phyloP scores from a whole-genome alignment of 1,284 basidiomycete genomes.

The Leccinum olivaceoglutinosum region DNA sequence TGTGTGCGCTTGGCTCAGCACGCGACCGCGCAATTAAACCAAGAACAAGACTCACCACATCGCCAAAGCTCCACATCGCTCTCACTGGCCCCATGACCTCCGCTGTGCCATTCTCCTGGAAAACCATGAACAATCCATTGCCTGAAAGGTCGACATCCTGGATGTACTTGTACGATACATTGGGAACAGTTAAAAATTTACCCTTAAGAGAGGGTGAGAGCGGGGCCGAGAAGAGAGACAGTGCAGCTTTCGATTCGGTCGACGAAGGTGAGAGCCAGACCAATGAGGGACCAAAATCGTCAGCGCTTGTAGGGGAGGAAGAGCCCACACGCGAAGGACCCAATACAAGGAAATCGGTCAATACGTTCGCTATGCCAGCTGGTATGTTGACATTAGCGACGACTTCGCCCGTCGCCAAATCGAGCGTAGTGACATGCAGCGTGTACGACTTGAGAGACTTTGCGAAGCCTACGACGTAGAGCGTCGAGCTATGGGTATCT shows the following conservation, averaged over 20 bases:
- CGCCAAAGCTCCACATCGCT: conserved; percentile 52
- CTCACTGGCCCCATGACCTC: conserved; percentile 48
- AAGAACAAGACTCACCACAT: conserved; percentile 40
- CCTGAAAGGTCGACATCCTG: conserved; percentile 50
- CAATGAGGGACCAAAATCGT: conserved; percentile 34
- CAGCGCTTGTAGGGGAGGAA: conserved; percentile 13
- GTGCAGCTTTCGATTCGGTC: conserved; percentile 7
- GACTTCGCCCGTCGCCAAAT: conserved; percentile 50
- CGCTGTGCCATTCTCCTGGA: conserved; percentile 49
- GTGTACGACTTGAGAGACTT: conserved; percentile 61
- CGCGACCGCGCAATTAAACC: background rate
- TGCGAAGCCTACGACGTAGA: conserved; percentile 68
- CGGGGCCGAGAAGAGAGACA: conserved; percentile 45
- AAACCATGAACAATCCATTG: conserved; percentile 47
- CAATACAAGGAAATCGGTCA: conserved; percentile 28
- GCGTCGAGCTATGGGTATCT: conserved; percentile 37
- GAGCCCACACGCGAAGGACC: conserved; percentile 37
- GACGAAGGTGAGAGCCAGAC: conserved; percentile 62
- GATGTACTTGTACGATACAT: conserved; percentile 41
- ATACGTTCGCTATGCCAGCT: conserved; percentile 47
- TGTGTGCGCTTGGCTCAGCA: conserved; percentile 17
- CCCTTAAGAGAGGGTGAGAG: conserved; percentile 52
- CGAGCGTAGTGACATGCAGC: conserved; percentile 59
- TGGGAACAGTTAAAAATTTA: conserved; percentile 40
- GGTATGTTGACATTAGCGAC: conserved; percentile 51